Evolutionary conservation across 306 rosid genomes (phyloP), one percentile per base, ranked within the genome.

Genomic region (Dryas drummondii): DNA sequence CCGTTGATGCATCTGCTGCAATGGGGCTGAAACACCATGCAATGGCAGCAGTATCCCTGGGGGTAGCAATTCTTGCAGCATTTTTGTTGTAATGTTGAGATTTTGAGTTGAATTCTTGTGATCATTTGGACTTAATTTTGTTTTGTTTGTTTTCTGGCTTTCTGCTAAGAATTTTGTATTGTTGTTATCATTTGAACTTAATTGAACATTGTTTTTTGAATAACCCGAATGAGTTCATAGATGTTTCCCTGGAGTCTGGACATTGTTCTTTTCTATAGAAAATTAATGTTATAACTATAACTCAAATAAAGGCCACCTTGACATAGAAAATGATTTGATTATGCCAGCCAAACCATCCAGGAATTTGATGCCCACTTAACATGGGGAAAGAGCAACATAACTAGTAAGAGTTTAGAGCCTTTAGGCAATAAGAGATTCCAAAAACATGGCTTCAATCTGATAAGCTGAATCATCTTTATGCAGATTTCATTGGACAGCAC

Each of bases 1-100:
- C 79, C 3, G 48, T 75, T 9, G 86, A 79, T 58, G n/a, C 72
- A 73, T 83, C 96, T 0, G 66, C 73, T 75, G 93, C 82, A 0
- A 15, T 37, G 68, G 78, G 74, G 68, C 2, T 49, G 66, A 44
- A 27, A 37, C 52, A 70, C 19, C 58, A 58, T 61, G 73, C 57
- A 11, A 9, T 32, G 4, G 55, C 32, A 60, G 63, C 57, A 14
- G 70, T 51, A 2, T 66, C 64, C 2, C 3, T 67, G 40, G 85
- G 78, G 48, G 52, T 75, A 48, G 71, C 71, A 40, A 68, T 71
- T 51, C 22, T 66, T 76, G 45, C 68, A 7, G 54, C 71, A 40
- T 12, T 71, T 51, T 53, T 42, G 13, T 55, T 44, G 71, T 75
- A 55, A 65, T 53, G 46, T 27, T 61, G 54, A 71, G 75, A 69